Base-by-base conservation (phyloP, 768 basidiomycete species). In the Imleria badia region DNA sequence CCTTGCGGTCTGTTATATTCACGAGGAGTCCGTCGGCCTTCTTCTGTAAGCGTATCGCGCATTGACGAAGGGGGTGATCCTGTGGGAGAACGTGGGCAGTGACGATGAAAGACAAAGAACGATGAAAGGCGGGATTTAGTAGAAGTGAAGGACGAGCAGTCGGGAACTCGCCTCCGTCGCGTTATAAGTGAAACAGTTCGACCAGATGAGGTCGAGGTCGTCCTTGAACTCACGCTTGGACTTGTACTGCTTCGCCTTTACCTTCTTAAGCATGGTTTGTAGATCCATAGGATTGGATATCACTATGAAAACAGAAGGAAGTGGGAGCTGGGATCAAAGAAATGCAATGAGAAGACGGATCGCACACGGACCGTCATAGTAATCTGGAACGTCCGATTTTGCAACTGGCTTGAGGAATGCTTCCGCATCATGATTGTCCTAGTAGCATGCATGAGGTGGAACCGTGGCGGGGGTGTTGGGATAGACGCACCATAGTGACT, bases 211-310 rank as follows among this genome's bases (percentile, higher is more conserved):
- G 61, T 96, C 91, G 40, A 99, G 76, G 73, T 99, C 97, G 55
- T 91, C 87, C 59, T 88, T 87, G 73, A 99, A 98, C 64, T 95
- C 91, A 59, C 84, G 79, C 74, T 98, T 98, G 30, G 86, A 91
- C 73, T 95, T 94, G 81, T 97, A 98, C 45, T 84, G 81, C 68
- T 90, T 91, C 54, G 81, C 77, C 75, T 97, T 98, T 68, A 98
- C 89, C 73, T 95, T 95, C 80, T 86, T 93, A 48, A 87, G 79
- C 82, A 99, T 90, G 0, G 94, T 90, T 57, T 86, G 85, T 41
- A 98, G 78, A 75, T 99, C 97, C 97, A 99, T 99, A 6, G 97
- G 94, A 58, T 85, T 85, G 51, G 86, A 75, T 70, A 99, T 97
- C 61, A 96, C 97, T 98, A 65, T 12, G 20, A 60, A 34, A 46